A percentile compares a stretch with the other conserved stretches of the same genome.
Conservation (phyloP, 164 flowering plant species). For the Vitis rotundifolia region DNA sequence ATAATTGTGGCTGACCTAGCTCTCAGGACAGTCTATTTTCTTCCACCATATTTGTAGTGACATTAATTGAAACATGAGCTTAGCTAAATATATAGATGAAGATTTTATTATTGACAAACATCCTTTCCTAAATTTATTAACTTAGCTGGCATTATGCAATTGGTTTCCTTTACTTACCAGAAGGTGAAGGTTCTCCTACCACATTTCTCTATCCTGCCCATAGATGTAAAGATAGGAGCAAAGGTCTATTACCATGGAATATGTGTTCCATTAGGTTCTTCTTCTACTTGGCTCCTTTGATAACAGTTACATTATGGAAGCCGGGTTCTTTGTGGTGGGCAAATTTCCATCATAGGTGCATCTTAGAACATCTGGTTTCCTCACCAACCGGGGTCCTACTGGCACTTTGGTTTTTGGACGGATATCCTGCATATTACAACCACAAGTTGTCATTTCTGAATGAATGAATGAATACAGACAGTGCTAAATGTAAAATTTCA, state of each 20-base stretch:
- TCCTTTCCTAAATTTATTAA: too few relatives aligned
- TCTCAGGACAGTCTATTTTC: background rate
- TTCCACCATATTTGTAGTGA: background rate
- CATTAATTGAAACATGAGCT: background rate
- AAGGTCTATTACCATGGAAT: background rate
- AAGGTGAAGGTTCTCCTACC: background rate
- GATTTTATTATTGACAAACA: background rate
- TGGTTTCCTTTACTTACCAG: background rate
- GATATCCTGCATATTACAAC: constrained; percentile 57
- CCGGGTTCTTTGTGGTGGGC: constrained; percentile 73
- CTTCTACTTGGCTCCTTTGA: background rate
- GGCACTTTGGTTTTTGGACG: constrained; percentile 76
- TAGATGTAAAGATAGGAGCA: background rate
- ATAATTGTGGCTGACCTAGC: background rate
- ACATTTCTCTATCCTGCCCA: background rate
- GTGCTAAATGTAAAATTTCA: too few relatives aligned
- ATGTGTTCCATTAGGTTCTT: background rate
- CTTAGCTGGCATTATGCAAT: too few relatives aligned
- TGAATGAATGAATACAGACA: too few relatives aligned
- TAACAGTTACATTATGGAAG: constrained; percentile 24
- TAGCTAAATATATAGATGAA: background rate
- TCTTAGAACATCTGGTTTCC: constrained; percentile 70
- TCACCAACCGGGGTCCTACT: constrained; percentile 62
- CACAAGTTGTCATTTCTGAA: too few relatives aligned
- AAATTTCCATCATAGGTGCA: constrained; percentile 85